Evolutionary conservation across 768 basidiomycete genomes (phyloP), one percentile per base, ranked within the genome.

Genomic region (Porpolomopsis calyptriformis): DNA sequence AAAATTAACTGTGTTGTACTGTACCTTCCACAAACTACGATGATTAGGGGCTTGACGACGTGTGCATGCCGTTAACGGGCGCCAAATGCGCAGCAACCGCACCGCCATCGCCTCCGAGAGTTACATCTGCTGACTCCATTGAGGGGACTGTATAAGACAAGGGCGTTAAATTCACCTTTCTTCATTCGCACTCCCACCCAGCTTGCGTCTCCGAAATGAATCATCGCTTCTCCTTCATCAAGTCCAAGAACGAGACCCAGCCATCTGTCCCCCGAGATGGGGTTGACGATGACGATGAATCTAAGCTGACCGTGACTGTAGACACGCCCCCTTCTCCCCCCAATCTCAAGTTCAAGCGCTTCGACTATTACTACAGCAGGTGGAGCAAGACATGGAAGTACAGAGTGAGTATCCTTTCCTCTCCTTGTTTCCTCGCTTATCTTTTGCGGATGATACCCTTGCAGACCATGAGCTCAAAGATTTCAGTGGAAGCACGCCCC

Each of bases 351-450:
- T 62, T 79, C 57, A 78, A 79, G 56, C 73, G 74, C 1, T 71
- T 79, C 36, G 78, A 79, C 54, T 65, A 73, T 52, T 78, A 76
- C 52, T 78, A 73, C 57, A 77, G 73, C 54, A 60, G 67, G 49
- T 77, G 77, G 76, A 64, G 65, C 25, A 76, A 71, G 55, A 55
- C 59, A 16, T 79, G 76, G 76, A 77, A 76, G 60, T 78, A 80
- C 53, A 62, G 36, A 35, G 45, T 39, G 2, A 11, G 38, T 38
- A 19, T 11, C 22, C 8, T 22, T 4, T 38, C 8, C 9, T 36
- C 4, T 16, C 5, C 14, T 34, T 35, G n/a, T n/a, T 7, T 9
- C n/a, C 4, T 11, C n/a, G 1, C 10, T 18, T 14, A 16, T 10
- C 20, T n/a, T 2, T 20, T 5, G 14, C 24, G 6, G 16, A 16